A percentile compares a stretch with the other conserved stretches of the same genome.
phyloP scores from a whole-genome alignment of 495 filamentous ascomycete species.

The Pyronema domesticum region DNA sequence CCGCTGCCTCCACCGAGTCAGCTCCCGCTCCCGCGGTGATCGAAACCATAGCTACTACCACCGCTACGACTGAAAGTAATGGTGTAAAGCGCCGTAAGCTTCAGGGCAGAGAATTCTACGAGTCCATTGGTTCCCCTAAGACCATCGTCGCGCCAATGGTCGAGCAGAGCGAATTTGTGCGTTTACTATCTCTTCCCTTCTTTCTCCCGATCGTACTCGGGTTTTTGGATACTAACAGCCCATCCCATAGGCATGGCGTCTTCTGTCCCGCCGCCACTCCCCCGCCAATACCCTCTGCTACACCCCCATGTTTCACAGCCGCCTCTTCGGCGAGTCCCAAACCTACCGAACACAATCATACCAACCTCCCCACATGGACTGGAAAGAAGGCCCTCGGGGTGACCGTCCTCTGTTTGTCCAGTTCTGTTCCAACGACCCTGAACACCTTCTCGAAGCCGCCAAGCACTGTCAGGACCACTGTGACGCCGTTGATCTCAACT shows the following conservation, averaged over 20 bases:
- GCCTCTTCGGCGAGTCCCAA: slow-evolving; percentile 55
- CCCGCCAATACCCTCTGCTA: slow-evolving; percentile 55
- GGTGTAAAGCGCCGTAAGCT: slow-evolving; percentile 37
- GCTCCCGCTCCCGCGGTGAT: too few species aligned
- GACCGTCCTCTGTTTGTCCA: slow-evolving; percentile 90
- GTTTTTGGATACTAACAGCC: slow-evolving; percentile 12
- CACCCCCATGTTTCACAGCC: slow-evolving; percentile 87
- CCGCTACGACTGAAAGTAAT: not conserved
- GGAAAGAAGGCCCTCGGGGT: slow-evolving; percentile 42
- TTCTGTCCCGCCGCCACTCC: slow-evolving; percentile 82
- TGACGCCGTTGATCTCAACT: slow-evolving; percentile 89
- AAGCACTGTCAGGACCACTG: slow-evolving; percentile 61
- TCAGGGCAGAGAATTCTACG: slow-evolving; percentile 73
- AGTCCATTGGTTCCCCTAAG: slow-evolving; percentile 80
- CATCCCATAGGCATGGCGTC: slow-evolving; percentile 65
- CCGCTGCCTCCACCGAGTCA: too few species aligned
- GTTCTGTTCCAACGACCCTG: slow-evolving; percentile 83
- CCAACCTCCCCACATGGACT: slow-evolving; percentile 53
- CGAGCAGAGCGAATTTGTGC: slow-evolving; percentile 89
- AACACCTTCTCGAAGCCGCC: slow-evolving; percentile 59
- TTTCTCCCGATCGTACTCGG: not conserved
- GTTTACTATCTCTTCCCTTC: slow-evolving; percentile 21
- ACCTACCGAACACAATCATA: slow-evolving; percentile 63
- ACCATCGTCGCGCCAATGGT: slow-evolving; percentile 93
- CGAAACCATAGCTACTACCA: not conserved